A percentile compares a stretch with the other conserved stretches of the same genome.
These are phyloP conservation scores for Candida caryicola DNA, from an alignment of 805 yeast genomes.

Conservation along the genomic window DNA sequence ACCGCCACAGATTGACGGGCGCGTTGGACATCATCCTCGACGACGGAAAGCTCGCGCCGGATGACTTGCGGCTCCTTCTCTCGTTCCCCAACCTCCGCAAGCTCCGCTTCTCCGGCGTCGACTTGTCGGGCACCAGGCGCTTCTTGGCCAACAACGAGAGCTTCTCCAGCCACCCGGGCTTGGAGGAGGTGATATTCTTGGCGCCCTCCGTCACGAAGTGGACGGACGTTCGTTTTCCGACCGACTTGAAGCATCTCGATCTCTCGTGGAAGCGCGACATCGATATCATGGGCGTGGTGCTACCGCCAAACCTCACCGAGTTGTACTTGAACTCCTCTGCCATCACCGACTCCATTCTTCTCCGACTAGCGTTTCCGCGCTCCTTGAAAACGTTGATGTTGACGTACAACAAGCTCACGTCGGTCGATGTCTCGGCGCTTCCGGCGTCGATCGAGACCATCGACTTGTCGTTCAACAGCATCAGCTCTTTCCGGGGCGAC, in stretches of 20 bases:
- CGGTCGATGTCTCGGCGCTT: slow-evolving; percentile 21
- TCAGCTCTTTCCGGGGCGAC: slow-evolving; percentile 8
- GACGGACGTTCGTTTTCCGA: slow-evolving; percentile 27
- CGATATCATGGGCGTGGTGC: slow-evolving; percentile 20
- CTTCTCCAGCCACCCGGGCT: slow-evolving; percentile 10
- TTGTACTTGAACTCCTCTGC: slow-evolving; percentile 33
- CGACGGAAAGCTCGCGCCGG: slow-evolving; percentile 17
- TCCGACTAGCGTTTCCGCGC: slow-evolving; percentile 16
- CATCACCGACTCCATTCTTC: slow-evolving; percentile 12
- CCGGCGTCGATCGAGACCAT: slow-evolving; percentile 29
- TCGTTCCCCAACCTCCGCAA: slow-evolving; percentile 25
- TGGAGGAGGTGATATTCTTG: slow-evolving; percentile 29
- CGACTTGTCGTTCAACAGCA: slow-evolving; percentile 25
- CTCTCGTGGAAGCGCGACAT: slow-evolving; percentile 33
- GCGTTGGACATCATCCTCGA: slow-evolving; percentile 31
- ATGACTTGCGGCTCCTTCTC: slow-evolving; percentile 22
- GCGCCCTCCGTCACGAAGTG: slow-evolving; percentile 33
- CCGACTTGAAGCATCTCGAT: slow-evolving; percentile 25
- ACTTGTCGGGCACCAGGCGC: slow-evolving; percentile 12
- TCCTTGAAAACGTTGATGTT: slow-evolving; percentile 31
- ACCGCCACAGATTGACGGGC: slow-evolving; percentile 14
- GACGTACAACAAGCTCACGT: slow-evolving; percentile 25
- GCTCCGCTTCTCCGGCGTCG: slow-evolving; percentile 28
- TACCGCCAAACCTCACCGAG: slow-evolving; percentile 23
- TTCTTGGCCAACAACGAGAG: slow-evolving; percentile 1